Base-by-base conservation (phyloP, 257 asterid species). In the Salvia hispanica region DNA sequence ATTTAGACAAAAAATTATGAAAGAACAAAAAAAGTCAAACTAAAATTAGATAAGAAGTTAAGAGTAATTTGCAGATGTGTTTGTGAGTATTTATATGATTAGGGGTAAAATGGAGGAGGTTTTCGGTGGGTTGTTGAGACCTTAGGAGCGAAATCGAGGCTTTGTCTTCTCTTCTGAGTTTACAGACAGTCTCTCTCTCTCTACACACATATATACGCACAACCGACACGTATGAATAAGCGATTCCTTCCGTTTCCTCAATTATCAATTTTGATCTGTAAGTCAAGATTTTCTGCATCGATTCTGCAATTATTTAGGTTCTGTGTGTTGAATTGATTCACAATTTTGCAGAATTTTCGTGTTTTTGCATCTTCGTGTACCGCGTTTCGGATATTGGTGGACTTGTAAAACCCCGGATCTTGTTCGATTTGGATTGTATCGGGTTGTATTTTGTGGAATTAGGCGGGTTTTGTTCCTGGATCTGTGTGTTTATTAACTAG, bases 321-420 rank as follows among this genome's bases (percentile, higher is more conserved):
- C 61, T 39, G 36, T 43, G 52, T 48, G 51, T 78, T 72, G 73
- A 77, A 72, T 76, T 62, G 69, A 58, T 36, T 71, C 64, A 42
- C 53, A 37, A 64, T 65, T 71, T 72, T 53, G 72, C 71, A 64
- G 69, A 42, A 71, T 71, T 56, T 34, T 71, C 44, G 63, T 42
- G 62, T 33, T 40, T 45, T 64, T 61, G n/a, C 37, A 13, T 33
- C 45, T 72, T 63, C 42, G 15, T 73, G 58, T 60, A 66, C 62
- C 52, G 44, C 57, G 45, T 56, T 15, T 67, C 67, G 63, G 69
- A 39, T 58, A 31, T 68, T 65, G 64, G 74, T 64, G 58, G 68
- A 67, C 63, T 44, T 57, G 72, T 58, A 86, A 86, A 79, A 77
- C 85, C 91, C 80, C 78, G 80, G 94, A 88, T 90, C 95, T 79